These are phyloP conservation scores for Curvularia sp. DNA, from an alignment of 2,329 filamentous ascomycete species.

Conservation along the genomic window DNA sequence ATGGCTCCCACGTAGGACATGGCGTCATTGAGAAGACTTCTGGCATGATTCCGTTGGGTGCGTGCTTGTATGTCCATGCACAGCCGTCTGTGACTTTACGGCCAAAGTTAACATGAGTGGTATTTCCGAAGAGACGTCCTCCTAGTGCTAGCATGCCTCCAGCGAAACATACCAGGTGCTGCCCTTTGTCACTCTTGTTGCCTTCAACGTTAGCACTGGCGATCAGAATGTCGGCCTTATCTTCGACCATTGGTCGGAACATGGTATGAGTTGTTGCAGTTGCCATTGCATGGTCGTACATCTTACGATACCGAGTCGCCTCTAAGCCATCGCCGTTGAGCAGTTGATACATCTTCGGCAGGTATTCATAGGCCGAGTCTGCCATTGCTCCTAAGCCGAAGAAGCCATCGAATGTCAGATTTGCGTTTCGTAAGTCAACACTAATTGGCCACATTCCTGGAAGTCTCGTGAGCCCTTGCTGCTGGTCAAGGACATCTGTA, in stretches of 20 bases:
- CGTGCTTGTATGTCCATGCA: slow-evolving; percentile 66
- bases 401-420: slow-evolving; percentile 51
- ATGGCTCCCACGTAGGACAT: slow-evolving; percentile 51
- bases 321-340: slow-evolving; percentile 53
- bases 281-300: slow-evolving; percentile 62
- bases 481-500: slow-evolving; percentile 49
- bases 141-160: slow-evolving; percentile 69
- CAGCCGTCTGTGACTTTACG: slow-evolving; percentile 66
- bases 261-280: slow-evolving; percentile 56
- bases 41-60: slow-evolving; percentile 67
- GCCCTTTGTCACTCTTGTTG: slow-evolving; percentile 56
- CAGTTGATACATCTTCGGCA: slow-evolving; percentile 56
- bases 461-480: slow-evolving; percentile 53
- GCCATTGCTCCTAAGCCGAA: slow-evolving; percentile 47
- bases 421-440: slow-evolving; percentile 49
- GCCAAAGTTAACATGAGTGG: slow-evolving; percentile 62
- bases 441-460: slow-evolving; percentile 58
- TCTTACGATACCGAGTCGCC: slow-evolving; percentile 59
- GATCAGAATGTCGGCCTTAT: slow-evolving; percentile 55
- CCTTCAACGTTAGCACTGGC: slow-evolving; percentile 20
- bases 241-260: slow-evolving; percentile 59
- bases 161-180: slow-evolving; percentile 66
- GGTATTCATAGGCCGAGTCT: slow-evolving; percentile 50
- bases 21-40: slow-evolving; percentile 50
- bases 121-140: slow-evolving; percentile 62